A percentile compares a stretch with the other conserved stretches of the same genome.
phyloP scores from a whole-genome alignment of 106 monocot species.

The Acanthochlamys bracteata region DNA sequence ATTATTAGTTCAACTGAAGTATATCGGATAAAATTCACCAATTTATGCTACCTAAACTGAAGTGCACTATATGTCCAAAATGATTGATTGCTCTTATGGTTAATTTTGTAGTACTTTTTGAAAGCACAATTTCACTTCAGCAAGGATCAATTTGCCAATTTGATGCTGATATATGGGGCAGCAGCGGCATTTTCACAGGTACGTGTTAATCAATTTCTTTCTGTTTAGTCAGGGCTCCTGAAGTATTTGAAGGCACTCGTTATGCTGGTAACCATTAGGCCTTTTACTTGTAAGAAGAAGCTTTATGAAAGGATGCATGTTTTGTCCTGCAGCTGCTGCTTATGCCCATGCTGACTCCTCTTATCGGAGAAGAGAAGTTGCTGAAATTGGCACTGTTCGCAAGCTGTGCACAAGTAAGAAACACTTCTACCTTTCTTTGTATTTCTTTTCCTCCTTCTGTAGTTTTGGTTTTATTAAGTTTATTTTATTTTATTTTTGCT shows the following conservation, averaged over 20 bases:
- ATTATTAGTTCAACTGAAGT: neutral
- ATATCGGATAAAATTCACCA: neutral
- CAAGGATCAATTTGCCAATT: slow-evolving; percentile 90
- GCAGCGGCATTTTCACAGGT: slow-evolving; percentile 89
- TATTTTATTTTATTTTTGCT: slow-evolving; percentile 10
- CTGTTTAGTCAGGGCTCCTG: neutral
- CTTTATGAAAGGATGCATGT: neutral
- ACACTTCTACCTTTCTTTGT: neutral
- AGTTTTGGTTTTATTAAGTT: neutral
- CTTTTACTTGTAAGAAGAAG: neutral
- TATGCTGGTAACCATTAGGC: neutral
- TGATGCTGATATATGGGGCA: slow-evolving; percentile 62
- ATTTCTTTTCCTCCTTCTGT: neutral
- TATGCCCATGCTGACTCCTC: slow-evolving; percentile 56
- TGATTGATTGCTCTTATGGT: neutral
- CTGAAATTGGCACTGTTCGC: slow-evolving; percentile 68
- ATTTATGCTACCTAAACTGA: too few relatives aligned
- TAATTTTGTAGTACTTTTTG: slow-evolving; percentile 57
- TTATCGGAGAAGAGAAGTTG: slow-evolving; percentile 58
- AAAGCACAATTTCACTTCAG: slow-evolving; percentile 82
- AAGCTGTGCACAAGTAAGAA: slow-evolving; percentile 53
- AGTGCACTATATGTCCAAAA: too few relatives aligned
- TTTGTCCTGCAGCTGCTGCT: slow-evolving; percentile 41
- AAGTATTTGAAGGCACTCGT: neutral
- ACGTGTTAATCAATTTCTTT: neutral